Evolutionary conservation across 768 basidiomycete species (phyloP), one percentile per base, ranked within the genome.

Genomic region (Podaxis pistillaris): DNA sequence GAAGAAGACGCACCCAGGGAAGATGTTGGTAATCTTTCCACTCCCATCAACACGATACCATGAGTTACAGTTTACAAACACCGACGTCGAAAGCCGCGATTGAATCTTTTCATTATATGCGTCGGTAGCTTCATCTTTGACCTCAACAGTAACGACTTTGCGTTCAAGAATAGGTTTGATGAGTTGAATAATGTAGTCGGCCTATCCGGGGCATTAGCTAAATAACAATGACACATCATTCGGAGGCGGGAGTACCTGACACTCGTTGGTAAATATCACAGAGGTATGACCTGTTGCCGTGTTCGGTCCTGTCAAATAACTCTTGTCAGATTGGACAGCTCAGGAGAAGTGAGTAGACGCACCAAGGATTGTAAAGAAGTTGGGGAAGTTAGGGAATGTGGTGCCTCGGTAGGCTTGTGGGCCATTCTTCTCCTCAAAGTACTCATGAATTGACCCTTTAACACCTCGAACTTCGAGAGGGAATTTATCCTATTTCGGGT

Each of bases 391-490:
- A 33, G 81, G 79, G 3, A 79, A 61, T 4, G 73, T 71, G 1
- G 78, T 80, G 28, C 80, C 81, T 7, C 77, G 67, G 65, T 82
- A 82, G 17, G 81, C 81, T 51, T 74, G 73, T 9, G 81, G 78
- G 0, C 81, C 81, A 0, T 72, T 72, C n/a, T 76, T 68, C 6
- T 71, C 64, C 11, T 74, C 70, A 60, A 71, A 80, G 61, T 79
- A 81, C 52, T 78, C 76, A 64, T 77, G 73, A n/a, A 81, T 69
- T 1, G 75, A 75, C 54, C 70, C 64, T 3, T 67, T 64, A 13
- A 54, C 64, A 11, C 80, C 80, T 1, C 67, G 63, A 3, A 80
- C 65, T 41, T 58, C 58, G 33, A 79, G 64, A 2, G 78, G 75
- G 62, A 72, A 79, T 26, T 60, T 36, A 57, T 79, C 74, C 77